These are phyloP conservation scores for Yarrowia bubula DNA, from an alignment of 805 yeast species.

Conservation along the genomic window DNA sequence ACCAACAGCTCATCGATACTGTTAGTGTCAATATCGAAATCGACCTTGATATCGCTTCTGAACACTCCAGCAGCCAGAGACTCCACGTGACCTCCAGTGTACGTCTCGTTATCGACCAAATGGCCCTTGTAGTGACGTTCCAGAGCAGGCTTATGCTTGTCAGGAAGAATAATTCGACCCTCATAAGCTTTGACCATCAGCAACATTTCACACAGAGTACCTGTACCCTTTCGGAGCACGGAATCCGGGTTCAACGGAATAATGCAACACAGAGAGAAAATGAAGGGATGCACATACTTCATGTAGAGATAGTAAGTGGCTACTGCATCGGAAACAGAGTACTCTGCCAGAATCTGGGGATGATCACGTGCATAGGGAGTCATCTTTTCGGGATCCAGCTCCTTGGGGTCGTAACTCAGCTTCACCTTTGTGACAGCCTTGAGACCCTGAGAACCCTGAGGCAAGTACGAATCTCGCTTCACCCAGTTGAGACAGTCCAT, in stretches of 20 bases:
- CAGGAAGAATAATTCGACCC: slow-evolving; percentile 75
- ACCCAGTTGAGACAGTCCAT: slow-evolving; percentile 99
- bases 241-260: slow-evolving; percentile 97
- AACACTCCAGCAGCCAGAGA: slow-evolving; percentile 97
- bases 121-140: slow-evolving; percentile 88
- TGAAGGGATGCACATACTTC: slow-evolving; percentile 96
- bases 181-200: slow-evolving; percentile 92
- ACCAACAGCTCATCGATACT: slow-evolving; percentile 76
- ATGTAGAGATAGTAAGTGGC: slow-evolving; percentile 94
- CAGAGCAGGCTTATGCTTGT: slow-evolving; percentile 90
- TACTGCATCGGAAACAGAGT: slow-evolving; percentile 98
- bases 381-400: slow-evolving; percentile 96
- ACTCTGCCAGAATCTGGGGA: slow-evolving; percentile 90
- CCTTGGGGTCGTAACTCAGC: slow-evolving; percentile 93
- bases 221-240: slow-evolving; percentile 93
- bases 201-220: slow-evolving; percentile 97
- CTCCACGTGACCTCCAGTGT: slow-evolving; percentile 98
- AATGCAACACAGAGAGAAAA: slow-evolving; percentile 91
- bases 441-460: slow-evolving; percentile 98
- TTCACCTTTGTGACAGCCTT: slow-evolving; percentile 97
- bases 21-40: slow-evolving; percentile 74
- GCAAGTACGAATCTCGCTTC: slow-evolving; percentile 92
- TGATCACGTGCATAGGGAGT: slow-evolving; percentile 94
- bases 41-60: slow-evolving; percentile 75
- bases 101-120: slow-evolving; percentile 87